These are phyloP conservation scores for Stentor roeselii DNA, from an alignment of 73 alveolate species.

Conservation along the genomic window DNA sequence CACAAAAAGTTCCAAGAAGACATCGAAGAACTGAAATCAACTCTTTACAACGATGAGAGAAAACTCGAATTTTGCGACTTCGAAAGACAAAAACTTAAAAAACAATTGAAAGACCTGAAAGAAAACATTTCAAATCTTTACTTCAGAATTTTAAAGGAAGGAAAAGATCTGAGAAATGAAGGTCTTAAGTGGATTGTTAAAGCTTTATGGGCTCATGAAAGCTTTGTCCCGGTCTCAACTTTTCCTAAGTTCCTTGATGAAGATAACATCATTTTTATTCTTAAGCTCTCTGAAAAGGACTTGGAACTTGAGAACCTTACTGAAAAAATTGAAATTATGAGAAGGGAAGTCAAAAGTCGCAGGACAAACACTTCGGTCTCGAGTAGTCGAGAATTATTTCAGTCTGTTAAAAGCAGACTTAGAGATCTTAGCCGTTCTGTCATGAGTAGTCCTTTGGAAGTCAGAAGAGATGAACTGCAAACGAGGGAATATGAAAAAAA, in stretches of 20 bases:
- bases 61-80: not conserved
- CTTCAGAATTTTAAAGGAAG: not conserved
- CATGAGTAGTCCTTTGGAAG: too few relatives aligned
- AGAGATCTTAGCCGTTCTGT: not conserved
- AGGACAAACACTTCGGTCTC: not conserved
- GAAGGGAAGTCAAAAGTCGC: not conserved
- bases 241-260: not conserved
- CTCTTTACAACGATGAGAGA: not conserved
- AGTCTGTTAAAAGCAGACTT: not conserved
- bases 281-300: not conserved
- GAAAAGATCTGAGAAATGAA: not conserved
- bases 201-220: not conserved
- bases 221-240: not conserved
- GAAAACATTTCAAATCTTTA: not conserved
- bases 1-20: not conserved
- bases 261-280: not conserved
- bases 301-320: not conserved
- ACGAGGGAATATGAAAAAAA: too few relatives aligned
- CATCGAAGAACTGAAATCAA: not conserved
- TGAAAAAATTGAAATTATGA: not conserved
- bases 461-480: too few relatives aligned
- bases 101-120: not conserved
- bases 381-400: not conserved
- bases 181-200: not conserved
- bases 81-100: not conserved